These are phyloP conservation scores for Penicillium sp. DNA, from an alignment of 2,329 filamentous ascomycete genomes.

Conservation along the genomic window DNA sequence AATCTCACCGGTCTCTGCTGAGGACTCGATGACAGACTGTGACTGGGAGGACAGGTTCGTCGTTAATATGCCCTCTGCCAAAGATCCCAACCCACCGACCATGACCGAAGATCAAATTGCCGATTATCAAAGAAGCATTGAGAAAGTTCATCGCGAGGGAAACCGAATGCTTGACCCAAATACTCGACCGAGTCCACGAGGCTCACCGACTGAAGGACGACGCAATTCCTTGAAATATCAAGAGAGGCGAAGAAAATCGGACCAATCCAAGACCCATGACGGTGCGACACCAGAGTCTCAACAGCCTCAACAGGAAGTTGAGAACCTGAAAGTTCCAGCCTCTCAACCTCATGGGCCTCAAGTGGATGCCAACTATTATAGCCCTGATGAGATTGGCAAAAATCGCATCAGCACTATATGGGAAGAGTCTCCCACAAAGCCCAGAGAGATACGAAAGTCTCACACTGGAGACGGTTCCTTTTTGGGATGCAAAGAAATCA, in stretches of 20 bases:
- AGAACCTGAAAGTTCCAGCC: slow-evolving; percentile 1
- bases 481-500: slow-evolving; percentile 43
- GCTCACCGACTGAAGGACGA: slow-evolving; percentile 28
- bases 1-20: slow-evolving; percentile 32
- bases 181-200: slow-evolving; percentile 33
- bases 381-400: slow-evolving; percentile 42
- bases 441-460: slow-evolving; percentile 20
- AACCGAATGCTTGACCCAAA: slow-evolving; percentile 34
- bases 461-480: slow-evolving; percentile 37
- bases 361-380: slow-evolving; percentile 33
- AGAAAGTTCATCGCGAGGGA: slow-evolving; percentile 31
- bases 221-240: not conserved
- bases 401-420: slow-evolving; percentile 38
- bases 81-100: slow-evolving; percentile 41
- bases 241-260: not conserved
- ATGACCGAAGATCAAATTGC: slow-evolving; percentile 42
- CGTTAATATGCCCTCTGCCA: slow-evolving; percentile 46
- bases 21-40: slow-evolving; percentile 34
- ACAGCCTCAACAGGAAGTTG: slow-evolving; percentile 5
- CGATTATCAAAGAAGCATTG: slow-evolving; percentile 41
- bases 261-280: slow-evolving; percentile 18
- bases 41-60: slow-evolving; percentile 45
- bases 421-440: slow-evolving; percentile 30
- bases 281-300: slow-evolving; percentile 5
- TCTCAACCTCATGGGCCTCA: slow-evolving; percentile 4